Percentiles rank a stretch among this genome's conserved stretches.
Conservation (phyloP, 768 basidiomycete genomes). For the Mycena leptocephala region DNA sequence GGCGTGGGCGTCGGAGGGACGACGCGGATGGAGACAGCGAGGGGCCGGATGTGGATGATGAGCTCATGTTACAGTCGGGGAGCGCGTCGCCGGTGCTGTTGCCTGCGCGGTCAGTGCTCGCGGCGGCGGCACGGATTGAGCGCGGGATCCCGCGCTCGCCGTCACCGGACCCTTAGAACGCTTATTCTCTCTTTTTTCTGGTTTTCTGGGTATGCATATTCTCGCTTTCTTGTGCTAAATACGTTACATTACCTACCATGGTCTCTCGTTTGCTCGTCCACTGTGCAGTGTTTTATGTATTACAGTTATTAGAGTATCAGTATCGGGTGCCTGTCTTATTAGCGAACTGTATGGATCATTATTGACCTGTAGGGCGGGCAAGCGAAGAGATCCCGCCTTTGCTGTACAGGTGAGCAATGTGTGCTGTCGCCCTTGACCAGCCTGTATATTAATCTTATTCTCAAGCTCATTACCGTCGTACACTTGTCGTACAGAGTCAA, state of each 20-base stretch:
- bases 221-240: conserved; percentile 26
- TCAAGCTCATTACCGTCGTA: neutral
- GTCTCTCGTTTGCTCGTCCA: neutral
- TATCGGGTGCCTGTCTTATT: neutral
- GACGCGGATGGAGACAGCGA: conserved; percentile 25
- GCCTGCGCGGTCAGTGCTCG: conserved; percentile 41
- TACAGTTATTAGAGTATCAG: neutral
- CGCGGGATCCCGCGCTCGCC: conserved; percentile 26
- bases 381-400: conserved; percentile 3
- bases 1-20: conserved; percentile 19
- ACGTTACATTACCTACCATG: neutral
- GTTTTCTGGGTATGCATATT: conserved; percentile 1
- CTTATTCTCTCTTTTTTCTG: neutral
- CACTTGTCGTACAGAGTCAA: too few relatives aligned
- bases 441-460: conserved; percentile 1
- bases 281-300: conserved; percentile 7
- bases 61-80: conserved; percentile 19
- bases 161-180: neutral
- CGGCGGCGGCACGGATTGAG: conserved; percentile 51
- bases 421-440: neutral
- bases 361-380: conserved; percentile 6
- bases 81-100: conserved; percentile 22
- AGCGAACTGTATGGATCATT: conserved; percentile 3
- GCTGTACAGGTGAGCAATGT: neutral
- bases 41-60: conserved; percentile 24